A percentile compares a stretch with the other conserved stretches of the same genome.
phyloP scores from a whole-genome alignment of 2,329 filamentous ascomycete species.

The Setomelanomma holmii region DNA sequence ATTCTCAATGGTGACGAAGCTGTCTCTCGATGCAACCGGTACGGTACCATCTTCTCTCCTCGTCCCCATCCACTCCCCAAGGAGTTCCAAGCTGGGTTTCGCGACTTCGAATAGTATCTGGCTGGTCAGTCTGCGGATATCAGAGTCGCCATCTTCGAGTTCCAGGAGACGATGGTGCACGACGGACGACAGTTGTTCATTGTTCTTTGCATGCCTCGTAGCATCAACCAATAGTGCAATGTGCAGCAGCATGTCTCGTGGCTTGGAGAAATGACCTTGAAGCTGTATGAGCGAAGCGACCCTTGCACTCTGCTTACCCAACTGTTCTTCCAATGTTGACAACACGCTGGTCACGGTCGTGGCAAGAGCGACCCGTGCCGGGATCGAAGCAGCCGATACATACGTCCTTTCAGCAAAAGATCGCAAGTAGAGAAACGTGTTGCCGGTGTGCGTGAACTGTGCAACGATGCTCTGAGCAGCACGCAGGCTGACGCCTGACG shows the following conservation, averaged over 20 bases:
- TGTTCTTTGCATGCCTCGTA: conserved; percentile 52
- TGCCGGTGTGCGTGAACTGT: conserved; percentile 50
- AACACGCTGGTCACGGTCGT: conserved; percentile 50
- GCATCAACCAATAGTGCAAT: conserved; percentile 58
- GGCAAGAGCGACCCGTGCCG: conserved; percentile 52
- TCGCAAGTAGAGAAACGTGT: conserved; percentile 42
- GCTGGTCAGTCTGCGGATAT: conserved; percentile 69
- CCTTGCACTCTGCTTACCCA: conserved; percentile 36
- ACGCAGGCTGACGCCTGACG: conserved; percentile 59
- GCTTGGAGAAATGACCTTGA: conserved; percentile 50
- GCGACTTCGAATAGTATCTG: conserved; percentile 71
- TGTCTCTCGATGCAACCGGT: conserved; percentile 34
- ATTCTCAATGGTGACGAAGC: conserved; percentile 41
- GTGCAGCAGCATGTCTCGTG: conserved; percentile 61
- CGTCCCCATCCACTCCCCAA: conserved; percentile 79
- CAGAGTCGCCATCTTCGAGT: conserved; percentile 68
- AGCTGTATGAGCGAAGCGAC: conserved; percentile 51
- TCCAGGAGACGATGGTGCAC: conserved; percentile 49
- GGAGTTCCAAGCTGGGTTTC: conserved; percentile 70
- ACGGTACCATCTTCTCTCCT: conserved; percentile 47
- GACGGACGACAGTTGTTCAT: conserved; percentile 48
- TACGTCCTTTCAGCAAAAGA: conserved; percentile 49
- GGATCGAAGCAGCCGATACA: conserved; percentile 40
- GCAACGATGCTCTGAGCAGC: conserved; percentile 61
- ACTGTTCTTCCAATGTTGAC: conserved; percentile 49